phyloP scores from a whole-genome alignment of 371 early-diverging fungal species.

The Mortierella sp. region DNA sequence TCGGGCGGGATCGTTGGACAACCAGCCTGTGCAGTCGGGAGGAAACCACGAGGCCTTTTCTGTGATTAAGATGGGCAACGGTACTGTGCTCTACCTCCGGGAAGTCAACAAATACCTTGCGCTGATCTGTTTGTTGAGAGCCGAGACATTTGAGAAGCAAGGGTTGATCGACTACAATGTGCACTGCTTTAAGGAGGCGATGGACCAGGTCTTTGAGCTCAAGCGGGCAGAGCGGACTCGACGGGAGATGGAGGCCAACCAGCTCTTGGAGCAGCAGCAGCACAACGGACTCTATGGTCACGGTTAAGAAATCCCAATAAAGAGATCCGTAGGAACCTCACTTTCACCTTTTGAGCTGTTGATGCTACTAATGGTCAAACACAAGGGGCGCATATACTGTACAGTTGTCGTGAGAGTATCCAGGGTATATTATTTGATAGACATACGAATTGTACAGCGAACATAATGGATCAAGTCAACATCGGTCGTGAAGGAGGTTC shows the following conservation, averaged over 20 bases:
- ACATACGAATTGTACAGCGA: neutral
- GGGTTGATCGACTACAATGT: conserved; percentile 94
- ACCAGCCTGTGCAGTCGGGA: conserved; percentile 27
- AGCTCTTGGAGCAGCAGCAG: conserved; percentile 35
- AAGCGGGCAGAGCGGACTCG: conserved; percentile 55
- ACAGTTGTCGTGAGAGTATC: neutral
- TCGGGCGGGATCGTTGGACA: conserved; percentile 41
- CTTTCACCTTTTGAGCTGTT: neutral
- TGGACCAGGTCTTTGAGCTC: conserved; percentile 79
- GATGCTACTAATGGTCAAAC: neutral
- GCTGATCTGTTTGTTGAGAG: conserved; percentile 85
- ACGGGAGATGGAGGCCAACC: conserved; percentile 53
- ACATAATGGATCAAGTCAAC: neutral
- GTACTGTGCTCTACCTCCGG: conserved; percentile 87
- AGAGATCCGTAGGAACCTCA: neutral
- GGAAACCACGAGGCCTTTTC: conserved; percentile 64
- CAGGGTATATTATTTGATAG: neutral
- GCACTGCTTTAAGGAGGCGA: conserved; percentile 82
- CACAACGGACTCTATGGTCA: conserved; percentile 54
- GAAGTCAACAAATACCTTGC: conserved; percentile 84
- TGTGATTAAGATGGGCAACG: conserved; percentile 86
- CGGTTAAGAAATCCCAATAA: conserved; percentile 22
- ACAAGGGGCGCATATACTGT: neutral
- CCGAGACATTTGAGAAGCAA: conserved; percentile 91
- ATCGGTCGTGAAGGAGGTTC: neutral